A percentile compares a stretch with the other conserved stretches of the same genome.
These are phyloP conservation scores for Trichosporon asahii DNA, from an alignment of 1,284 basidiomycete genomes.

Conservation along the genomic window DNA sequence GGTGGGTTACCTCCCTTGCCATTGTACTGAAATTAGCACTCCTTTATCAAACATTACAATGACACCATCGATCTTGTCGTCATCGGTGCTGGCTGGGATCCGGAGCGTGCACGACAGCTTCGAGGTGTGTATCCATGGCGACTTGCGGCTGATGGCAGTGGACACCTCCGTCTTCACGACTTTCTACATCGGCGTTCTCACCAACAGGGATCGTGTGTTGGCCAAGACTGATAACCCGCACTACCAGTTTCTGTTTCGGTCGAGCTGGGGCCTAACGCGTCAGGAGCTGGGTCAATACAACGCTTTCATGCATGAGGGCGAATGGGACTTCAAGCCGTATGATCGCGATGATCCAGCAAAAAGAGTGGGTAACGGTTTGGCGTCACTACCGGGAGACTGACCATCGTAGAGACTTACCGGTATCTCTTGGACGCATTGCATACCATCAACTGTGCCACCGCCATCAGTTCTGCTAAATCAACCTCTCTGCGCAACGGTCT, in stretches of 20 bases:
- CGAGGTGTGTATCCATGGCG: slow-evolving; percentile 56
- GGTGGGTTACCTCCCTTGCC: slow-evolving; percentile 20
- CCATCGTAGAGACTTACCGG: slow-evolving; percentile 32
- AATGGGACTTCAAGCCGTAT: slow-evolving; percentile 36
- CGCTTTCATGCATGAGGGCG: slow-evolving; percentile 59
- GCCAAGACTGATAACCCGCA: slow-evolving; percentile 53
- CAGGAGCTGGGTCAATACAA: slow-evolving; percentile 67
- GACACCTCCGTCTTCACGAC: slow-evolving; percentile 69
- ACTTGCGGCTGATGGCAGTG: slow-evolving; percentile 54
- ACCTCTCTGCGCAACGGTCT: slow-evolving; percentile 69
- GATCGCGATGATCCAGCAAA: slow-evolving; percentile 41
- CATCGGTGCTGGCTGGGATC: slow-evolving; percentile 73
- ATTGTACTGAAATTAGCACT: background rate
- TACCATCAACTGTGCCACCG: slow-evolving; percentile 56
- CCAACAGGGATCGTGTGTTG: slow-evolving; percentile 32
- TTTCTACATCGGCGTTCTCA: slow-evolving; percentile 64
- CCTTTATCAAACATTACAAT: slow-evolving; percentile 54
- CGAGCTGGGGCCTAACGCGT: slow-evolving; percentile 67
- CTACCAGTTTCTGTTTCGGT: slow-evolving; percentile 68
- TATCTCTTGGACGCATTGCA: slow-evolving; percentile 59
- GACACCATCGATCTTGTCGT: slow-evolving; percentile 74
- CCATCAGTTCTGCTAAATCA: slow-evolving; percentile 62
- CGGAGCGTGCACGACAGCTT: slow-evolving; percentile 68
- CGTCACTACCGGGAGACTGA: too few species aligned
- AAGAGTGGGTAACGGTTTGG: slow-evolving; percentile 39